These are phyloP conservation scores for Neurospora africana DNA, from an alignment of 495 filamentous ascomycete genomes.

Conservation along the genomic window DNA sequence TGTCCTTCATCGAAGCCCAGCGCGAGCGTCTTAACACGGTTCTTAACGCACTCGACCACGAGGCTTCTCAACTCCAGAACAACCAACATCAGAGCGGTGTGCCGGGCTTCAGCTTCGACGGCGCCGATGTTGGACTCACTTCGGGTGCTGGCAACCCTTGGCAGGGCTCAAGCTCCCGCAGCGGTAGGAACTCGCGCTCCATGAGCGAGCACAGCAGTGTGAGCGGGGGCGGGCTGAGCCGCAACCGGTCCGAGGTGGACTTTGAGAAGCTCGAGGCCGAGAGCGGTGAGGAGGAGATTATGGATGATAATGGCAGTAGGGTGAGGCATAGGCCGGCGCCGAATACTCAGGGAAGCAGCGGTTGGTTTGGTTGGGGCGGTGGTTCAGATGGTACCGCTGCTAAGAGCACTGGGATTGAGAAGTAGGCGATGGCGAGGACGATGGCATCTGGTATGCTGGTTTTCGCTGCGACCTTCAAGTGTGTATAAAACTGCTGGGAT, in stretches of 20 bases:
- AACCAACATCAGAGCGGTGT: conserved; percentile 21
- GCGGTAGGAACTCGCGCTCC: conserved; percentile 2
- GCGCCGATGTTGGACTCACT: conserved; percentile 4
- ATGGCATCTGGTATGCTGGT: neutral
- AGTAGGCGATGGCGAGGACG: neutral
- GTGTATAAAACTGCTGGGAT: neutral
- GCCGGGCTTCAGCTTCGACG: conserved; percentile 23
- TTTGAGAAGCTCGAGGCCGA: conserved; percentile 78
- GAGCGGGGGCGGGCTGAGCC: conserved; percentile 41
- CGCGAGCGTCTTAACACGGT: conserved; percentile 60
- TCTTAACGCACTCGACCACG: conserved; percentile 61
- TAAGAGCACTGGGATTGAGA: neutral
- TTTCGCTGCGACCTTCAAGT: neutral
- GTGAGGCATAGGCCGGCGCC: neutral
- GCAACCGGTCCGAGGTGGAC: conserved; percentile 65
- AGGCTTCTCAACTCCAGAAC: conserved; percentile 42
- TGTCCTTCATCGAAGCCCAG: conserved; percentile 60
- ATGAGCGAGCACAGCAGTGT: conserved; percentile 33
- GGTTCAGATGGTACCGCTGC: neutral
- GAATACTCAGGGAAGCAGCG: neutral
- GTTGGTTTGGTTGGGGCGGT: neutral
- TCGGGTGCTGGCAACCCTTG: conserved; percentile 1
- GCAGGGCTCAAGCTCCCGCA: neutral
- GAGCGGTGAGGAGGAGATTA: conserved; percentile 40
- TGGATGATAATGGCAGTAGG: neutral